phyloP scores from a whole-genome alignment of 2,329 filamentous ascomycete genomes.

The Parafenestella ontariensis region DNA sequence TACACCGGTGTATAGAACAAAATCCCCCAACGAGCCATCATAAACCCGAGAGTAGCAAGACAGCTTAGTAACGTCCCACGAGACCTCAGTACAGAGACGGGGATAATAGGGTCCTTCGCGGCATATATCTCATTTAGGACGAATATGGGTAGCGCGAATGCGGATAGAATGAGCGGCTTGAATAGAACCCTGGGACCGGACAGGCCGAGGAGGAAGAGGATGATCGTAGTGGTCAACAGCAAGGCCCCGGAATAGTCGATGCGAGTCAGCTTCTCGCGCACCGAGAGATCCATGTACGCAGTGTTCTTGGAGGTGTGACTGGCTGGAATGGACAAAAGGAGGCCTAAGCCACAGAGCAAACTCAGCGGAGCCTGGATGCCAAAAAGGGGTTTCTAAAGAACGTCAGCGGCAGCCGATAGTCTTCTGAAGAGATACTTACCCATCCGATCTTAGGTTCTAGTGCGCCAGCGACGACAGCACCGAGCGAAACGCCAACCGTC shows the following conservation, averaged over 20 bases:
- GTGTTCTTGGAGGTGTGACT: constrained; percentile 48
- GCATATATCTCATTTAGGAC: constrained; percentile 68
- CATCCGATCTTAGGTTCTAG: constrained; percentile 71
- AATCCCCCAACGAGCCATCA: constrained; percentile 81
- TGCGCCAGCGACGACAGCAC: constrained; percentile 73
- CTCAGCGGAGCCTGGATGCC: constrained; percentile 72
- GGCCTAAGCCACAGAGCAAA: constrained; percentile 65
- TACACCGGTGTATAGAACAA: constrained; percentile 84
- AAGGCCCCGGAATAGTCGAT: constrained; percentile 79
- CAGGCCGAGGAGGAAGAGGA: constrained; percentile 75
- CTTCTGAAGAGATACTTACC: constrained; percentile 56
- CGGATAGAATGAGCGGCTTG: constrained; percentile 67
- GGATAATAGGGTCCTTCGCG: constrained; percentile 75
- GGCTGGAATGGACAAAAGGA: constrained; percentile 71
- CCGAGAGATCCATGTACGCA: constrained; percentile 45
- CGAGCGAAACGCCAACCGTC: constrained; percentile 73
- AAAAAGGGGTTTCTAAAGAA: constrained; percentile 70
- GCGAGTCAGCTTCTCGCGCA: constrained; percentile 63
- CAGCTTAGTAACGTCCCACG: constrained; percentile 76
- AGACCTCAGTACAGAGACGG: constrained; percentile 72
- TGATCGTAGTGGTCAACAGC: constrained; percentile 62
- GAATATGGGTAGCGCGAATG: constrained; percentile 60
- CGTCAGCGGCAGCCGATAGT: constrained; percentile 4
- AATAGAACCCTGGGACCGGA: constrained; percentile 67
- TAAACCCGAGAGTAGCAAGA: constrained; percentile 75